These are phyloP conservation scores for Geranium rotundifolium DNA, from an alignment of 345 rosid species.

Conservation along the genomic window DNA sequence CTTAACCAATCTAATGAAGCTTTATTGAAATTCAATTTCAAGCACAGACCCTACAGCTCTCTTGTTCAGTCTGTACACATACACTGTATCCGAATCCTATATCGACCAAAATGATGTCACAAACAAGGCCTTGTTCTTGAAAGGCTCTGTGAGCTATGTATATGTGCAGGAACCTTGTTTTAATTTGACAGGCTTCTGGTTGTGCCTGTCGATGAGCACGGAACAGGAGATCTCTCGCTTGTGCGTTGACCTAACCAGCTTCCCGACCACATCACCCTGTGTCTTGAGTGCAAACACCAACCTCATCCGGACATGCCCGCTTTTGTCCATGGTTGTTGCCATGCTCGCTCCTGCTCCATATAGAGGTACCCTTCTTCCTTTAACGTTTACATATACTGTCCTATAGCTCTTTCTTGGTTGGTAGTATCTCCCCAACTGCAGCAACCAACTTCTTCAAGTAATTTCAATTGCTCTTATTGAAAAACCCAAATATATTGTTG, in stretches of 20 bases:
- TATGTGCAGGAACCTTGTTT: constrained; percentile 24
- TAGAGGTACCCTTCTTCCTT: constrained; percentile 50
- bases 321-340: constrained; percentile 21
- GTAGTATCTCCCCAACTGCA: constrained; percentile 61
- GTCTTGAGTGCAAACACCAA: constrained; percentile 50
- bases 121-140: no score
- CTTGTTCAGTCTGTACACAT: no score
- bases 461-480: no score
- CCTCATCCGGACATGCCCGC: constrained; percentile 38
- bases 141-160: no score
- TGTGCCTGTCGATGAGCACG: constrained; percentile 36
- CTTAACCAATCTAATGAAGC: no score
- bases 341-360: constrained; percentile 73
- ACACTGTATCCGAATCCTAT: no score
- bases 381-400: constrained; percentile 26
- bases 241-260: constrained; percentile 56
- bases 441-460: neutral
- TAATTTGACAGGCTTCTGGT: constrained; percentile 40
- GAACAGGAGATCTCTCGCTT: constrained; percentile 39
- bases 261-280: constrained; percentile 68
- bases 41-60: no score
- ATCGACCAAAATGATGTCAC: no score
- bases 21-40: no score
- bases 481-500: no score
- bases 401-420: constrained; percentile 72